Conservation (phyloP, 1,284 basidiomycete genomes). For the Leccinum pachyderme region DNA sequence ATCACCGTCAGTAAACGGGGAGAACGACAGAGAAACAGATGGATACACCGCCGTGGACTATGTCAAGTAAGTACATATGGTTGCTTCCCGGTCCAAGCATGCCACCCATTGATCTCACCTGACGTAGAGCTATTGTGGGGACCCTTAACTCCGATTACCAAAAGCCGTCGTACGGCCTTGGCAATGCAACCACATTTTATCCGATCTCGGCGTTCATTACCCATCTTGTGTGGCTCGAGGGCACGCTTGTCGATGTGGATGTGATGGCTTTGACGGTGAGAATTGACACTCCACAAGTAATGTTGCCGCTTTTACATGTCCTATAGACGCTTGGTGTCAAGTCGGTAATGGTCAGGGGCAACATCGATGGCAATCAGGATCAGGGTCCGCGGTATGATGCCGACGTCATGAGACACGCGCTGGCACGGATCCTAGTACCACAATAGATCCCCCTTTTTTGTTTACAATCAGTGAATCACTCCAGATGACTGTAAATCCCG, state of each 20-base stretch:
- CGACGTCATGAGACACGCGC: constrained; percentile 44
- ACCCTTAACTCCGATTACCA: constrained; percentile 69
- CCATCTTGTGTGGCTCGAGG: constrained; percentile 78
- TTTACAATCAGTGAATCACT: not conserved
- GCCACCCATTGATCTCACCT: constrained; percentile 11
- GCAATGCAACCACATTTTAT: constrained; percentile 58
- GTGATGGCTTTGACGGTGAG: constrained; percentile 59
- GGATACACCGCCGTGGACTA: constrained; percentile 87
- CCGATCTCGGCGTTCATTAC: constrained; percentile 77
- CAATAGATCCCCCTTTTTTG: constrained; percentile 1
- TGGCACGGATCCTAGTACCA: constrained; percentile 40
- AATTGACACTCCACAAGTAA: constrained; percentile 12
- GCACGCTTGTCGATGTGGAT: constrained; percentile 63
- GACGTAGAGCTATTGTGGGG: constrained; percentile 59
- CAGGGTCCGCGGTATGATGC: constrained; percentile 50
- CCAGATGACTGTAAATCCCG: constrained; percentile 7
- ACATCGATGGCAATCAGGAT: constrained; percentile 11
- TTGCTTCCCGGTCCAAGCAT: constrained; percentile 1
- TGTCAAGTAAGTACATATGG: constrained; percentile 52
- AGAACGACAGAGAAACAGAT: constrained; percentile 89
- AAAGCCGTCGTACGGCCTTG: constrained; percentile 49
- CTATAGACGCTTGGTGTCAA: constrained; percentile 58
- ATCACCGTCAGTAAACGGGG: constrained; percentile 69
- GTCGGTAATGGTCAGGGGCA: constrained; percentile 45
- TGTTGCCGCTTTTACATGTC: constrained; percentile 5